phyloP scores from a whole-genome alignment of 768 basidiomycete genomes.

The Lentinula aciculospora region DNA sequence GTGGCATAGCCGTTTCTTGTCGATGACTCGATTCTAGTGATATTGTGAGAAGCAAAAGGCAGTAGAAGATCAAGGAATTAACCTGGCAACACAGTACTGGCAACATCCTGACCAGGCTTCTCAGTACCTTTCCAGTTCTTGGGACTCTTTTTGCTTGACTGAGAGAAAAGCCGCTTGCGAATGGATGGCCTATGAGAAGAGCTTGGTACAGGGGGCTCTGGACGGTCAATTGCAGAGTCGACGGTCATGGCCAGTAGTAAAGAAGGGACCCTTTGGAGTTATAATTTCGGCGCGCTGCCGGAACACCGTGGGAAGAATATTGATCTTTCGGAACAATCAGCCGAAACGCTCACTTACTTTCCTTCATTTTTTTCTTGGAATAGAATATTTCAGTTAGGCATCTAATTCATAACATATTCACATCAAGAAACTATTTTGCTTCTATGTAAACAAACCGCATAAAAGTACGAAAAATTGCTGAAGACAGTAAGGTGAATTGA shows the following conservation, averaged over 20 bases:
- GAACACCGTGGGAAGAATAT: background rate
- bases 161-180: slow-evolving; percentile 27
- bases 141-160: slow-evolving; percentile 13
- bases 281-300: background rate
- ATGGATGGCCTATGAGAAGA: slow-evolving; percentile 22
- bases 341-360: background rate
- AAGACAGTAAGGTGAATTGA: background rate
- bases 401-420: too few species aligned
- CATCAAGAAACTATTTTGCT: too few species aligned
- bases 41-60: background rate
- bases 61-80: background rate
- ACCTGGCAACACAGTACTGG: slow-evolving; percentile 17
- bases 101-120: slow-evolving; percentile 11
- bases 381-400: too few species aligned
- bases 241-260: background rate
- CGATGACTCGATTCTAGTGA: background rate
- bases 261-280: background rate
- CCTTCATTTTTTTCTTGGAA: too few species aligned
- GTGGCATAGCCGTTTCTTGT: slow-evolving; percentile 10
- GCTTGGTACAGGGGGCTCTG: slow-evolving; percentile 7
- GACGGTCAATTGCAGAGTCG: slow-evolving; percentile 7
- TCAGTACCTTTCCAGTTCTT: slow-evolving; percentile 6
- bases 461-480: too few species aligned
- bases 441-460: too few species aligned
- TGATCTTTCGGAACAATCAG: background rate